Conservation (phyloP, 2,329 filamentous ascomycete species). For the Phyllosticta citribraziliensis region DNA sequence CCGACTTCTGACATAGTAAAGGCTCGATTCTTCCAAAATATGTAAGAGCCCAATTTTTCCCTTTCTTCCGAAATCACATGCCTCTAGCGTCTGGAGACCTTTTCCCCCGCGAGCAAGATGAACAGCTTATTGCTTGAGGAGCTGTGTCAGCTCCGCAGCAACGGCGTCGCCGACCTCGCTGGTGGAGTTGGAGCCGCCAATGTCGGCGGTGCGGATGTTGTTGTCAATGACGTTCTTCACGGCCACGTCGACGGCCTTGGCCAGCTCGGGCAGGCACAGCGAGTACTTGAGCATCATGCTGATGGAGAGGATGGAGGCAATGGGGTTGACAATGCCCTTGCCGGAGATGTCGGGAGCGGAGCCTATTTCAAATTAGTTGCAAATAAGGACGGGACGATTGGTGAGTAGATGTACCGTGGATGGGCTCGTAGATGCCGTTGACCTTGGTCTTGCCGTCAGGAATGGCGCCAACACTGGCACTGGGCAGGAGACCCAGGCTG, state of each 20-base stretch:
- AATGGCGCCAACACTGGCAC: constrained; percentile 75
- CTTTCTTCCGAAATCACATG: too few relatives aligned
- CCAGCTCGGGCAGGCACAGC: constrained; percentile 66
- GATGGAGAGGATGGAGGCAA: constrained; percentile 83
- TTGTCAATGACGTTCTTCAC: constrained; percentile 71
- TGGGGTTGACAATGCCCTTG: constrained; percentile 81
- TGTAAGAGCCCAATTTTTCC: too few relatives aligned
- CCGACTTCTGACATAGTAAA: too few relatives aligned
- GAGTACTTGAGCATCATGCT: constrained; percentile 97
- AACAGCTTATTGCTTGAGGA: constrained; percentile 35
- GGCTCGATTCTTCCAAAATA: too few relatives aligned
- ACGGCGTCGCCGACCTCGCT: constrained; percentile 75
- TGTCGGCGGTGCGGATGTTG: constrained; percentile 71
- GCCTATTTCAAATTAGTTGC: constrained; percentile 38
- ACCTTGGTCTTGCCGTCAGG: constrained; percentile 76
- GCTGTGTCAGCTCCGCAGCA: constrained; percentile 59
- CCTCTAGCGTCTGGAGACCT: too few relatives aligned
- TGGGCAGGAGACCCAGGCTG: constrained; percentile 77
- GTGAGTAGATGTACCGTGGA: constrained; percentile 58
- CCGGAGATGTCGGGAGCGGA: constrained; percentile 91
- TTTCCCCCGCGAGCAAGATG: not conserved
- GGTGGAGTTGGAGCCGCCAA: constrained; percentile 68
- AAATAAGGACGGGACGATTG: not conserved
- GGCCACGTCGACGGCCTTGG: constrained; percentile 69
- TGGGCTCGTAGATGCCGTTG: constrained; percentile 96